These are phyloP conservation scores for Pleomassaria siparia DNA, from an alignment of 2,329 filamentous ascomycete species.

Conservation along the genomic window DNA sequence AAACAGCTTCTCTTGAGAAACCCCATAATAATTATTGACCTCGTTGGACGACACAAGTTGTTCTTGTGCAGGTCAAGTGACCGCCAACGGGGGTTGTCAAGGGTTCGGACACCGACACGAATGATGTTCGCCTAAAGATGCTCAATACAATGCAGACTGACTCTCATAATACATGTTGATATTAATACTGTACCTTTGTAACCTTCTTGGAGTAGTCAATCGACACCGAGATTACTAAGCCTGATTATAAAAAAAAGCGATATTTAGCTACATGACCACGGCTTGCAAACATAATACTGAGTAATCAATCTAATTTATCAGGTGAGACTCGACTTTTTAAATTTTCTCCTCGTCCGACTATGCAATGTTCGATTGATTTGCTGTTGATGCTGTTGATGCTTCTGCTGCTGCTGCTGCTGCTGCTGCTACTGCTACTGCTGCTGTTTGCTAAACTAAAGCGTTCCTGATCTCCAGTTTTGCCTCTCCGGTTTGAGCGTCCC, in stretches of 20 bases:
- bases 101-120: conserved; percentile 10
- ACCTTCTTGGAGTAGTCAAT: not conserved
- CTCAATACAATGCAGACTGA: not conserved
- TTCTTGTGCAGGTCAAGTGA: conserved; percentile 14
- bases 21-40: conserved; percentile 6
- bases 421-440: no score
- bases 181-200: no score
- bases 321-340: not conserved
- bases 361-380: not conserved
- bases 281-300: no score
- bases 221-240: not conserved
- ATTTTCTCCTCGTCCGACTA: not conserved
- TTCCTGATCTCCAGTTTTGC: conserved; percentile 70
- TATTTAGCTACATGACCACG: conserved; percentile 5
- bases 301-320: not conserved
- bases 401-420: not conserved
- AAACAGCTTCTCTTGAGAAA: conserved; percentile 4
- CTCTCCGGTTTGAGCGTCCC: conserved; percentile 56
- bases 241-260: conserved; percentile 18
- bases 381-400: not conserved
- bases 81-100: conserved; percentile 4
- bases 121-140: conserved; percentile 1
- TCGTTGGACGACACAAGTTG: conserved; percentile 17
- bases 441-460: conserved; percentile 47
- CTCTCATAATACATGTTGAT: no score